Conservation (phyloP, 2,329 filamentous ascomycete genomes). For the Ceratocystis ficicola region DNA sequence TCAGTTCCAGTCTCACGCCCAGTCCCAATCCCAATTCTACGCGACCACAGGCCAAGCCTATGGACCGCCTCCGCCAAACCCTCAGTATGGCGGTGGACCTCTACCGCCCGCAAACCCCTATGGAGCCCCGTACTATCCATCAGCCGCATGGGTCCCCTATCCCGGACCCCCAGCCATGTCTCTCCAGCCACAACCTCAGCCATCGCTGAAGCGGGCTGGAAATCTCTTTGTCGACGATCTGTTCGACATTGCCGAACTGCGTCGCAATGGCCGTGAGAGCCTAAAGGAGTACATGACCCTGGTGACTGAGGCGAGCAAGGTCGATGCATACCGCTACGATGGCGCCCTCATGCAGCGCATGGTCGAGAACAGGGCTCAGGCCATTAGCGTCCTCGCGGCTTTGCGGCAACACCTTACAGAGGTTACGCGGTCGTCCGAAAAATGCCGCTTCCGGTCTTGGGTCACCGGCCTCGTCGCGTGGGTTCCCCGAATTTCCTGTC, state of each 20-base stretch:
- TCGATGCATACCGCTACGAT: constrained; percentile 11
- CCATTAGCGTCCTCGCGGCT: constrained; percentile 13
- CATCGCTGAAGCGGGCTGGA: background rate
- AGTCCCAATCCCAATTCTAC: background rate
- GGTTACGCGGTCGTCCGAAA: constrained; percentile 19
- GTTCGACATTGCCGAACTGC: constrained; percentile 13
- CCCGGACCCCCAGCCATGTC: background rate
- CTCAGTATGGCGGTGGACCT: background rate
- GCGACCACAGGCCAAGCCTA: background rate
- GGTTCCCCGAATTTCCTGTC: constrained; percentile 21
- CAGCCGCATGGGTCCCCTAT: constrained; percentile 1
- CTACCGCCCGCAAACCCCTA: background rate
- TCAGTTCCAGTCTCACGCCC: background rate
- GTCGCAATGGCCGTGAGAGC: constrained; percentile 9
- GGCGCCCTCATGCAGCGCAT: constrained; percentile 10
- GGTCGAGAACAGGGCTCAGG: constrained; percentile 3
- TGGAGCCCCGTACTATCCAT: background rate
- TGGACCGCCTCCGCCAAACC: background rate
- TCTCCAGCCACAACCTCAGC: constrained; percentile 3
- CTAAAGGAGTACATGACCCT: constrained; percentile 12
- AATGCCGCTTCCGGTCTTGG: constrained; percentile 22
- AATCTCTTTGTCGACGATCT: constrained; percentile 7
- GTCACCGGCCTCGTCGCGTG: constrained; percentile 22
- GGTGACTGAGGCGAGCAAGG: background rate
- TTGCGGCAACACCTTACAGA: constrained; percentile 17